A percentile compares a stretch with the other conserved stretches of the same genome.
Evolutionary conservation across 805 yeast genomes (phyloP).

Genomic region (Clavispora santaluciae): DNA sequence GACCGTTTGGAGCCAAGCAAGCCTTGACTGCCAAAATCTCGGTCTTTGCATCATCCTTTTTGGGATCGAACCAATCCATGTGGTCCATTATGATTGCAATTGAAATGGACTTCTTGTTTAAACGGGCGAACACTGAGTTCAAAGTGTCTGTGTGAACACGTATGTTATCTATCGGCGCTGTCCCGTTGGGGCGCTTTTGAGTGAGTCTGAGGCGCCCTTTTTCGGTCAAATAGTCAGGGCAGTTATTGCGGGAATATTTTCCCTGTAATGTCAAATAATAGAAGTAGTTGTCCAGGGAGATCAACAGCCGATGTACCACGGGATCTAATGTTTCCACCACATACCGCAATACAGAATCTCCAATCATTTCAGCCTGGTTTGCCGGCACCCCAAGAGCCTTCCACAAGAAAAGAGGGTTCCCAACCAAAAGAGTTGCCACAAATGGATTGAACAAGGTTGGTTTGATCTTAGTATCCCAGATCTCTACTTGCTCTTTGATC

Average conservation of each 20-base stretch:
- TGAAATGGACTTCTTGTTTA: constrained; percentile 58
- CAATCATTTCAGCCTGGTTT: constrained; percentile 80
- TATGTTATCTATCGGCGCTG: constrained; percentile 59
- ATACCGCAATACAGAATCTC: constrained; percentile 62
- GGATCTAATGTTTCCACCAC: constrained; percentile 79
- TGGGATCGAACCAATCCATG: constrained; percentile 85
- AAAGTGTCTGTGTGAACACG: constrained; percentile 77
- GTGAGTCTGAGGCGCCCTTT: constrained; percentile 51
- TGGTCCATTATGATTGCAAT: constrained; percentile 86
- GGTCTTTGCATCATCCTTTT: constrained; percentile 55
- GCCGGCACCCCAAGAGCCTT: constrained; percentile 87
- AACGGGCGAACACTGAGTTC: constrained; percentile 67
- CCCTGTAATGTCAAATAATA: constrained; percentile 68
- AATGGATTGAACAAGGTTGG: constrained; percentile 70
- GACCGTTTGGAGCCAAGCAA: constrained; percentile 63
- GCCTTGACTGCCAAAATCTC: constrained; percentile 62
- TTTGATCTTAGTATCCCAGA: constrained; percentile 60
- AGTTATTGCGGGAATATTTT: constrained; percentile 53
- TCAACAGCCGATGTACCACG: constrained; percentile 54
- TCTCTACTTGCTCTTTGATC: constrained; percentile 54
- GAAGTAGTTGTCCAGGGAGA: constrained; percentile 72
- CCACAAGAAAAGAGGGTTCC: constrained; percentile 86
- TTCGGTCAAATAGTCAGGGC: constrained; percentile 70
- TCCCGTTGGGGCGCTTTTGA: constrained; percentile 25
- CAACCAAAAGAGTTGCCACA: constrained; percentile 61